phyloP scores from a whole-genome alignment of 1,284 basidiomycete species.

The Ceraceosorus bombacis region DNA sequence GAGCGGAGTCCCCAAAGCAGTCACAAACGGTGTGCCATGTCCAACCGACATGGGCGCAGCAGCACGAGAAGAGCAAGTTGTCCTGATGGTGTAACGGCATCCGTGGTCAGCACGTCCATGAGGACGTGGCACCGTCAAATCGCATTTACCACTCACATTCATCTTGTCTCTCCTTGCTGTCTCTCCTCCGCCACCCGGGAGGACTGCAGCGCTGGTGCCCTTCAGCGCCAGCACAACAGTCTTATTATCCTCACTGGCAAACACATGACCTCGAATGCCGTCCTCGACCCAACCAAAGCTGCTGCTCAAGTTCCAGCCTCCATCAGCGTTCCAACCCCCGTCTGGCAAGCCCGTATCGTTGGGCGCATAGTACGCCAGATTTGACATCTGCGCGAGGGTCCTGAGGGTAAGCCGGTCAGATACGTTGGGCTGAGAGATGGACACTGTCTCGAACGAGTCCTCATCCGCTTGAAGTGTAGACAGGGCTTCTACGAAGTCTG shows the following conservation, averaged over 20 bases:
- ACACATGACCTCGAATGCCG: slow-evolving; percentile 81
- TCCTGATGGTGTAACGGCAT: slow-evolving; percentile 52
- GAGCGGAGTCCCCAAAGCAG: slow-evolving; percentile 57
- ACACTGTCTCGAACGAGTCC: not conserved
- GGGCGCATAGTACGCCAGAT: slow-evolving; percentile 66
- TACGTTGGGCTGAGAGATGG: slow-evolving; percentile 55
- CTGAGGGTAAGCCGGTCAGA: slow-evolving; percentile 69
- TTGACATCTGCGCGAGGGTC: slow-evolving; percentile 85
- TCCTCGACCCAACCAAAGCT: slow-evolving; percentile 83
- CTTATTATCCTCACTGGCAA: slow-evolving; percentile 38
- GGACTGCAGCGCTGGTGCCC: slow-evolving; percentile 73
- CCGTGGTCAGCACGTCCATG: not conserved
- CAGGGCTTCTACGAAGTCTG: too few relatives aligned
- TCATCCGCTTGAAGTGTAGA: not conserved
- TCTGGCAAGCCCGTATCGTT: slow-evolving; percentile 13
- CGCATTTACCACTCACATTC: slow-evolving; percentile 55
- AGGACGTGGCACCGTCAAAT: not conserved
- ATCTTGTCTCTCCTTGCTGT: slow-evolving; percentile 84
- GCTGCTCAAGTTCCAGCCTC: slow-evolving; percentile 37
- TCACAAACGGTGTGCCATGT: slow-evolving; percentile 91
- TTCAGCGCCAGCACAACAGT: slow-evolving; percentile 79
- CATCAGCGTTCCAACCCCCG: slow-evolving; percentile 20
- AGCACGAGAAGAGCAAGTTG: slow-evolving; percentile 95
- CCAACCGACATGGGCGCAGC: slow-evolving; percentile 88
- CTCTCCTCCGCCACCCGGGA: slow-evolving; percentile 68